These are phyloP conservation scores for Ilex paraguariensis DNA, from an alignment of 305 asterid species.

Conservation along the genomic window DNA sequence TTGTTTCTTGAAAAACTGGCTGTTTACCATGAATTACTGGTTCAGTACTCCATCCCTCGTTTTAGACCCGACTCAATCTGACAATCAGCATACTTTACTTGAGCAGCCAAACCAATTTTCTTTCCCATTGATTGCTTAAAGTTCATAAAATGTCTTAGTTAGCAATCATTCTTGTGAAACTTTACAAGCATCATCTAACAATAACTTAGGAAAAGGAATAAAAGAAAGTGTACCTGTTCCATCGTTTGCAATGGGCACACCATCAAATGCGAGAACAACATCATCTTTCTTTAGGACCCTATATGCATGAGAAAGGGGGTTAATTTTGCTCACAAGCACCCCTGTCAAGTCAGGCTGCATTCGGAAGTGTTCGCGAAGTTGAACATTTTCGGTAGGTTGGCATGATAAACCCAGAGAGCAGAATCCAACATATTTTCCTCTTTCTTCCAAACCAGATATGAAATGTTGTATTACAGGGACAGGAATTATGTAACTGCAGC, in stretches of 20 bases:
- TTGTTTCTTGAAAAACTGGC: too few relatives aligned
- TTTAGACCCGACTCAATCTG: too few relatives aligned
- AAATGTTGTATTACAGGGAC: slow-evolving; percentile 91
- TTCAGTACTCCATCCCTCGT: too few relatives aligned
- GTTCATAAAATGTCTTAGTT: too few relatives aligned
- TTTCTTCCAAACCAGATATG: slow-evolving; percentile 78
- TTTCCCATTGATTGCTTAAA: too few relatives aligned
- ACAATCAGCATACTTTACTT: too few relatives aligned
- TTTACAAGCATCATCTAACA: too few relatives aligned
- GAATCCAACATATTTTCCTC: slow-evolving; percentile 82
- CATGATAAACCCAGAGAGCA: slow-evolving; percentile 92
- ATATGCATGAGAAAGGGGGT: slow-evolving; percentile 72
- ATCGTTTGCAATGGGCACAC: slow-evolving; percentile 81
- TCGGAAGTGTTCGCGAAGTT: slow-evolving; percentile 68
- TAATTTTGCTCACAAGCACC: slow-evolving; percentile 73
- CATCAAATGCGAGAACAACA: slow-evolving; percentile 84
- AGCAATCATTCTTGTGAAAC: too few relatives aligned
- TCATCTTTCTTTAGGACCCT: slow-evolving; percentile 70
- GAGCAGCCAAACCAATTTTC: too few relatives aligned
- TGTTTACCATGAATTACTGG: too few relatives aligned
- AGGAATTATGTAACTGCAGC: slow-evolving; percentile 84
- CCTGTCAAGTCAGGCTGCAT: slow-evolving; percentile 77
- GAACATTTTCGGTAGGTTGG: slow-evolving; percentile 86
- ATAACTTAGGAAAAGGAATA: slow-evolving; percentile 2
- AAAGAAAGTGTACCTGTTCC: slow-evolving; percentile 67